Percentiles rank a stretch among this genome's conserved stretches.
phyloP scores from a whole-genome alignment of 192 early-diverging fungal species.

The Phlyctochytrium arcticum region DNA sequence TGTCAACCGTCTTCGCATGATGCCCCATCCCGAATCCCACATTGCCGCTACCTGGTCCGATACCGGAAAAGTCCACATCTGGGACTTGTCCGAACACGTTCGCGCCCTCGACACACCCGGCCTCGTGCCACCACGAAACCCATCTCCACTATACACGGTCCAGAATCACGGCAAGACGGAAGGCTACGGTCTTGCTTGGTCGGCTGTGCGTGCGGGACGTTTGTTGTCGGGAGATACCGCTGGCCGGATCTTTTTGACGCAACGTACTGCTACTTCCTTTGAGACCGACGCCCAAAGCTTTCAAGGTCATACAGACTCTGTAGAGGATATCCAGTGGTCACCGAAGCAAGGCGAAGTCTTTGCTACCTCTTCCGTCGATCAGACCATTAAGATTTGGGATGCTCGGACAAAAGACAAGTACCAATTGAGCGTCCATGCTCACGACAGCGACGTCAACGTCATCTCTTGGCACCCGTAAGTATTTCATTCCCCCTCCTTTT shows the following conservation, averaged over 20 bases:
- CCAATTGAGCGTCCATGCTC: constrained; percentile 77
- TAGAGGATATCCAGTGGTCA: constrained; percentile 98
- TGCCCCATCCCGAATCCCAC: constrained; percentile 70
- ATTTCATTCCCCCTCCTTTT: not conserved
- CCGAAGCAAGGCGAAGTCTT: constrained; percentile 86
- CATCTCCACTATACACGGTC: constrained; percentile 76
- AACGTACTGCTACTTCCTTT: constrained; percentile 57
- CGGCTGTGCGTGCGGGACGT: constrained; percentile 46
- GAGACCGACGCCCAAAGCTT: constrained; percentile 73
- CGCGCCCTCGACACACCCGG: constrained; percentile 80
- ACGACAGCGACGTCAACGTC: constrained; percentile 90
- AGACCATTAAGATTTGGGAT: constrained; percentile 95
- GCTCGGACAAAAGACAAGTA: constrained; percentile 69
- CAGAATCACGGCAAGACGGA: constrained; percentile 78
- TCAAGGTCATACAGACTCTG: constrained; percentile 75
- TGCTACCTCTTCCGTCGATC: constrained; percentile 86
- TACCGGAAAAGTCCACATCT: constrained; percentile 92
- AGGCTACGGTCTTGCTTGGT: constrained; percentile 98
- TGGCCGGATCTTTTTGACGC: constrained; percentile 81
- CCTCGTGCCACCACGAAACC: constrained; percentile 50
- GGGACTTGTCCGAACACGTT: constrained; percentile 76
- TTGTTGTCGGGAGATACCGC: constrained; percentile 84
- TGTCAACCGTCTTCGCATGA: constrained; percentile 82
- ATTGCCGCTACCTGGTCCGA: constrained; percentile 92
- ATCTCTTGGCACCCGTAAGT: constrained; percentile 88